Base-by-base conservation (phyloP, 495 filamentous ascomycete species). In the Aspergillus kassunensis region DNA sequence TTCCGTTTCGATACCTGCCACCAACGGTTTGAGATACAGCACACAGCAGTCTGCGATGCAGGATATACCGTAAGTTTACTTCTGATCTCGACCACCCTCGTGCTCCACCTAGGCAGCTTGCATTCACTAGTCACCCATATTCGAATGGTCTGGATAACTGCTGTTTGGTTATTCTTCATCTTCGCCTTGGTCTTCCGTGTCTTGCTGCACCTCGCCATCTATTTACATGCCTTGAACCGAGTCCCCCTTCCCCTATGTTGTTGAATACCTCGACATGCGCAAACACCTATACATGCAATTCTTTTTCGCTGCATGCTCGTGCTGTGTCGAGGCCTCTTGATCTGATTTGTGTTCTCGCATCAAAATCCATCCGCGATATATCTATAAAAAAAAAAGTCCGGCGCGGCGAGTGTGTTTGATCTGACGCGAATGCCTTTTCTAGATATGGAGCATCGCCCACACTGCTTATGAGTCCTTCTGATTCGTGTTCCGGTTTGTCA, bases 21-120 rank as follows among this genome's bases (percentile, higher is more conserved):
- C 65, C 64, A 76, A 72, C 69, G 68, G 70, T 63, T 60, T 74
- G 59, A 62, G 68, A 59, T 77, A 74, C 69, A 70, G 66, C 60
- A 60, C 70, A 64, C 70, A 70, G 57, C 66, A 67, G 55, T 54
- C 69, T 71, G 64, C 60, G 45, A 58, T 72, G 66, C 71, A 76
- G 48, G 72, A 75, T 64, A 63, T 73, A 59, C 63, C 70, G 75
- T 78, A 76, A 68, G 75, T 77, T 62, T 45, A 68, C 60, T 74
- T 74, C 68, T 44, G 65, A 69, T 71, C 50, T 45, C 54, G 65
- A 62, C 70, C 61, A 54, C 51, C 58, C 63, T 69, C 59, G 60
- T 67, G 51, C 66, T 66, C 62, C 62, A 66, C 58, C 65, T 53
- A 49, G 61, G 54, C 57, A 60, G 51, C 57, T 66, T 62, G 64